Evolutionary conservation across 2,329 filamentous ascomycete species (phyloP), one percentile per base, ranked within the genome.

Genomic region (Biscogniauxia mediterranea): DNA sequence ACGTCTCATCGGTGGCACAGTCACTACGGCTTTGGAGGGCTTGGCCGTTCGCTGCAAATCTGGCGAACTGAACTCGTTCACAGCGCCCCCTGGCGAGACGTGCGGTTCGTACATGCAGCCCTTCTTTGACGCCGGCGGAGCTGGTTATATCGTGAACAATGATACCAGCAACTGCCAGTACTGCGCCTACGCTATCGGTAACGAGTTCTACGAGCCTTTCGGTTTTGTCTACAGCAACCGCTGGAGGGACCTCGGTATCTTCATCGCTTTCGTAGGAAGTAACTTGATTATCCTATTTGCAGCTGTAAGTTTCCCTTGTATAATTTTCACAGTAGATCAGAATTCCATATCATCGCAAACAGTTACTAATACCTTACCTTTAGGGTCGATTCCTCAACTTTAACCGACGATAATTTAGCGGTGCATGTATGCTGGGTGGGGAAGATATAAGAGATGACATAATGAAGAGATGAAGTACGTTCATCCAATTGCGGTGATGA

Each of bases 171-270:
- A 81, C 21, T 96, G 93, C 77, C 79, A 89, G 70, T 96, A 96
- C 78, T 97, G 93, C 71, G 90, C 92, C 0, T 96, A 87, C 78
- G 87, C 84, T 64, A 78, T 91, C 13, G 93, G 92, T 28, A 90
- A 96, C 66, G 82, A 96, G 77, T 96, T 94, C 71, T 96, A 91
- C 72, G 72, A 79, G 57, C 81, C 85, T 0, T 81, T 96, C 19
- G 82, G 83, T 2, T 83, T 96, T 70, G 79, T 77, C 2, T 96
- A 89, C 69, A 78, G 79, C 52, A 76, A 90, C 65, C 80, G 92
- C 17, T 96, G 92, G 92, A 84, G 92, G 59, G 92, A 97, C 68
- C 61, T 95, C 60, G 93, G 92, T 1, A 96, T 96, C 64, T 89
- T 89, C 67, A 68, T 84, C 32, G 89, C 88, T 1, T 96, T 93